Evolutionary conservation across 352 stramenopile genomes (phyloP).

Genomic region (Globisporangium heterothallicum): DNA sequence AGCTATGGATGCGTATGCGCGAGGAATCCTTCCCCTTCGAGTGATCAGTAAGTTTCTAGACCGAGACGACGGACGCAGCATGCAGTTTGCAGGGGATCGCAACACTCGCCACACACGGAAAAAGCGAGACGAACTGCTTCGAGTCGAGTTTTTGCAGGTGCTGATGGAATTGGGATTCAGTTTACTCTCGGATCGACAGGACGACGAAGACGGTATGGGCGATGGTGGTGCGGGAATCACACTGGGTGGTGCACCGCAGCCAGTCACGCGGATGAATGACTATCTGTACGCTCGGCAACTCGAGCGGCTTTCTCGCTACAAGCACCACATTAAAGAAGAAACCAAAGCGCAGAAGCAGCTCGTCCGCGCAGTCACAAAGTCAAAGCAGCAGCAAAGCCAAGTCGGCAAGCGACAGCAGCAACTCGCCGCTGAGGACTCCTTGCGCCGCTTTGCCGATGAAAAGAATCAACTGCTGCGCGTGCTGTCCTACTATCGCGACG

Average conservation of each 20-base stretch:
- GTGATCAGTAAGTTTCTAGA: conserved; percentile 73
- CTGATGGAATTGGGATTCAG: conserved; percentile 91
- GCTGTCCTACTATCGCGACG: conserved; percentile 90
- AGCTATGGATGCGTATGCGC: conserved; percentile 58
- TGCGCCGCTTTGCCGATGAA: conserved; percentile 52
- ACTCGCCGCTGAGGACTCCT: conserved; percentile 19
- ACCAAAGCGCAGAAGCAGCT: conserved; percentile 52
- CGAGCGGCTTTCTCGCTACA: conserved; percentile 61
- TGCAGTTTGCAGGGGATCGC: neutral
- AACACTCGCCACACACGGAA: neutral
- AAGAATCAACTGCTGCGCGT: conserved; percentile 86
- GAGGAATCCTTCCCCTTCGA: conserved; percentile 64
- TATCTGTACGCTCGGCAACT: conserved; percentile 79
- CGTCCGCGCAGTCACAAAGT: conserved; percentile 39
- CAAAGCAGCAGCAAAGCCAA: conserved; percentile 22
- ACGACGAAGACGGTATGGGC: conserved; percentile 33
- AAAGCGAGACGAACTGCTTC: conserved; percentile 44
- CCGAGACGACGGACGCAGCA: conserved; percentile 15
- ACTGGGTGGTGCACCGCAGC: neutral
- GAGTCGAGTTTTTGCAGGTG: conserved; percentile 90
- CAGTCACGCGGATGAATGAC: conserved; percentile 53
- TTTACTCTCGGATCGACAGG: conserved; percentile 43
- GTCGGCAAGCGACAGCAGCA: conserved; percentile 12
- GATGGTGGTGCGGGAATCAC: conserved; percentile 9
- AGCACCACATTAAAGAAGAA: conserved; percentile 46